These are phyloP conservation scores for Cutaneotrichosporon sp. DNA, from an alignment of 1,284 basidiomycete genomes.

Conservation along the genomic window DNA sequence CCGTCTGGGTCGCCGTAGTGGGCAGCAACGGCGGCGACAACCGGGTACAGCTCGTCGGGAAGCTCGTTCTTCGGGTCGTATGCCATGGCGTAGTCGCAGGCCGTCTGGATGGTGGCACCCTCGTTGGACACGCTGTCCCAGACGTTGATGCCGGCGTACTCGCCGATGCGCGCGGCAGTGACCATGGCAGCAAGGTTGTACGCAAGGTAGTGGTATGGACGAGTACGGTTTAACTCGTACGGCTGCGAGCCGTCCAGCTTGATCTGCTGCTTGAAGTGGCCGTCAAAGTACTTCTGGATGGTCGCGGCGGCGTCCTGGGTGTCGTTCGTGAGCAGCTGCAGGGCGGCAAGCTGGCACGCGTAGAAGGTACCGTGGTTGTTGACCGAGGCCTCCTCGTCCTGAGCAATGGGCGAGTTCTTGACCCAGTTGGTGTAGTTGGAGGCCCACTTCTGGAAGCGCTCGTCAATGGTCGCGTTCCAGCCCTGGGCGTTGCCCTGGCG, in stretches of 20 bases:
- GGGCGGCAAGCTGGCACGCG: conserved; percentile 39
- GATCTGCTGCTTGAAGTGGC: conserved; percentile 37
- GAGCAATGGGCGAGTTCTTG: conserved; percentile 26
- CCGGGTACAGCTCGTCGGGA: conserved; percentile 24
- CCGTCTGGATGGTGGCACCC: conserved; percentile 35
- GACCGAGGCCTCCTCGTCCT: conserved; percentile 30
- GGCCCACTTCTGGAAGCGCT: conserved; percentile 25
- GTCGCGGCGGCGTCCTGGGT: conserved; percentile 25
- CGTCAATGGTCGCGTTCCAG: conserved; percentile 26
- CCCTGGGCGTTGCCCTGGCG: conserved; percentile 23
- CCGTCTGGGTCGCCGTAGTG: conserved; percentile 41
- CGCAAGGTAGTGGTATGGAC: conserved; percentile 46
- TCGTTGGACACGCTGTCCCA: conserved; percentile 29
- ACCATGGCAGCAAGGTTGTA: conserved; percentile 45
- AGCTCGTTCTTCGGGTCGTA: conserved; percentile 12
- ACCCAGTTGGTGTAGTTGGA: conserved; percentile 29
- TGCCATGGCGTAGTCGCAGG: conserved; percentile 37
- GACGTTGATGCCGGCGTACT: conserved; percentile 24
- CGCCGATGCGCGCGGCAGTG: conserved; percentile 10
- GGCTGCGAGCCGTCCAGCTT: conserved; percentile 38
- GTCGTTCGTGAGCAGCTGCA: conserved; percentile 38
- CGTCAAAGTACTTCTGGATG: conserved; percentile 33
- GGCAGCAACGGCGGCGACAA: conserved; percentile 31
- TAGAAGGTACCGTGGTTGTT: conserved; percentile 50
- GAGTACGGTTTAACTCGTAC: conserved; percentile 37